Evolutionary conservation across 192 early-diverging fungal species (phyloP).

Genomic region (Entomortierella lignicola): DNA sequence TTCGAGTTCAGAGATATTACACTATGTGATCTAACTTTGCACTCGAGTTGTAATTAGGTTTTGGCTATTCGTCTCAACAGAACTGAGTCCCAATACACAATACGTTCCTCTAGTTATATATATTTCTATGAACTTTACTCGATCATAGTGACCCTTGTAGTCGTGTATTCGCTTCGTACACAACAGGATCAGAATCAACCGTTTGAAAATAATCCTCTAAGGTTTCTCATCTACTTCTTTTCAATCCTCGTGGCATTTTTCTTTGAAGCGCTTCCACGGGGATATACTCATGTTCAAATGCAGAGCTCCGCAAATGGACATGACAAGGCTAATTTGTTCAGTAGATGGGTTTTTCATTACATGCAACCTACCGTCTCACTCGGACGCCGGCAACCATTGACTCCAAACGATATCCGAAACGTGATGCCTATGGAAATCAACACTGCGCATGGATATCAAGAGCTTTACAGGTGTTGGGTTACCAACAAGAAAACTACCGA

Average conservation of each 20-base stretch:
- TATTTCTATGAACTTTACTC: constrained; percentile 18
- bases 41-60: constrained; percentile 1
- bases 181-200: constrained; percentile 4
- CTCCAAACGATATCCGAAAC: constrained; percentile 13
- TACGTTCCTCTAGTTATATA: constrained; percentile 26
- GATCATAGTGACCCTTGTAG: constrained; percentile 1
- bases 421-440: constrained; percentile 5
- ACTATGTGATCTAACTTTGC: not conserved
- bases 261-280: constrained; percentile 28
- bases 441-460: constrained; percentile 2
- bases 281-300: constrained; percentile 10
- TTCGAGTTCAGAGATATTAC: not conserved
- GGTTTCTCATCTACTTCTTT: constrained; percentile 11
- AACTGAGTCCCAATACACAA: constrained; percentile 20
- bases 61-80: constrained; percentile 17
- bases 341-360: constrained; percentile 30
- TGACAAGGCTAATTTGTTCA: constrained; percentile 48
- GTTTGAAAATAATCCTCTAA: not conserved
- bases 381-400: constrained; percentile 12
- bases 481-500: not conserved
- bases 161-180: constrained; percentile 11
- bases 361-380: constrained; percentile 16
- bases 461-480: constrained; percentile 15
- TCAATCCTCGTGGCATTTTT: constrained; percentile 17
- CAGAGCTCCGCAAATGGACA: constrained; percentile 22